These are phyloP conservation scores for Alternaria alternata DNA, from an alignment of 2,329 filamentous ascomycete genomes.

Conservation along the genomic window DNA sequence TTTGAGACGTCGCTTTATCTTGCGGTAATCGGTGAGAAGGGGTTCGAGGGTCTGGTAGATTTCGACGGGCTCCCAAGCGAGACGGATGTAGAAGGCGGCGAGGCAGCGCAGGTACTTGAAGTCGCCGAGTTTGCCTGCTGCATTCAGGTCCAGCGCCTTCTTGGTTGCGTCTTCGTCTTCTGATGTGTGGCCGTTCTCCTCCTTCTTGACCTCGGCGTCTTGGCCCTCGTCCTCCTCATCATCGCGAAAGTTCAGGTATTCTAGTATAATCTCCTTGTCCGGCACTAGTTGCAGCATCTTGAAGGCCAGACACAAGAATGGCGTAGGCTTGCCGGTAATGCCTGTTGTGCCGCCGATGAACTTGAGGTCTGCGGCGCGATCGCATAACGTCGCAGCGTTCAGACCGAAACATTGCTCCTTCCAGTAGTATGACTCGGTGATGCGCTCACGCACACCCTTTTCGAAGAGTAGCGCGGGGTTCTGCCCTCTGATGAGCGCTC, in stretches of 20 bases:
- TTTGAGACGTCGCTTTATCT: constrained; percentile 79
- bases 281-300: constrained; percentile 92
- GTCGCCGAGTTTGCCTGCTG: constrained; percentile 47
- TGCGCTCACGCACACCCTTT: constrained; percentile 93
- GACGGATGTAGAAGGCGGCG: constrained; percentile 89
- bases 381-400: constrained; percentile 81
- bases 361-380: constrained; percentile 84
- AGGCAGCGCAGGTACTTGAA: constrained; percentile 86
- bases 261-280: constrained; percentile 76
- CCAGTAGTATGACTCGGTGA: constrained; percentile 96
- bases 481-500: constrained; percentile 81
- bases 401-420: constrained; percentile 98
- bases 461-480: constrained; percentile 97
- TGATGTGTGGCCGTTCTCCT: constrained; percentile 10
- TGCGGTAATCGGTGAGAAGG: constrained; percentile 80
- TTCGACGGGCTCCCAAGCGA: constrained; percentile 83
- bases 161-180: constrained; percentile 13
- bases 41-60: constrained; percentile 85
- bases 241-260: constrained; percentile 73
- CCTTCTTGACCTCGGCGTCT: constrained; percentile 49
- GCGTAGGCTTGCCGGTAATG: constrained; percentile 82
- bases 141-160: constrained; percentile 38
- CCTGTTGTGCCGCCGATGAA: constrained; percentile 92
- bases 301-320: constrained; percentile 93
- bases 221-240: constrained; percentile 32